Percentiles rank a stretch among this genome's conserved stretches.
Evolutionary conservation across 2,329 filamentous ascomycete genomes (phyloP).

Genomic region (Pseudogymnoascus sp.): DNA sequence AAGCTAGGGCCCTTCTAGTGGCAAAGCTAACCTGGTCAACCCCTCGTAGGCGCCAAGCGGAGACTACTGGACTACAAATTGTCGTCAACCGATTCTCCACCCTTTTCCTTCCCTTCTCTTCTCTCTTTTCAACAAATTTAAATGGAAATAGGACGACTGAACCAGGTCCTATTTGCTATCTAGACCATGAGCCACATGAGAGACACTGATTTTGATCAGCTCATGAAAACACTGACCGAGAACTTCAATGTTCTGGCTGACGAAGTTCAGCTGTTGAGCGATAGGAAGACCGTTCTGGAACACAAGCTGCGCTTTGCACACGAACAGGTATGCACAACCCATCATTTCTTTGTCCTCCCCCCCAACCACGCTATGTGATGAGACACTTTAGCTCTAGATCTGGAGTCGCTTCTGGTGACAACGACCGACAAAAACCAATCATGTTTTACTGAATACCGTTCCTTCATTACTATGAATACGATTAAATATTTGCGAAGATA

Average conservation of each 20-base stretch:
- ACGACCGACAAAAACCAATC: conserved; percentile 54
- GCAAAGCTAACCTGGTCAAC: conserved; percentile 2
- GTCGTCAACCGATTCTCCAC: conserved; percentile 5
- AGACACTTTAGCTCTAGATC: conserved; percentile 72
- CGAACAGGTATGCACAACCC: conserved; percentile 47
- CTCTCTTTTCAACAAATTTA: conserved; percentile 22
- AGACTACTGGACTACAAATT: conserved; percentile 9
- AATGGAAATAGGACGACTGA: conserved; percentile 1
- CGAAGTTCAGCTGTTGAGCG: conserved; percentile 54
- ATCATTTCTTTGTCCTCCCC: conserved; percentile 11
- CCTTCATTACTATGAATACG: conserved; percentile 26
- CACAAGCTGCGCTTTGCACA: conserved; percentile 59
- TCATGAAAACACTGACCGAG: conserved; percentile 51
- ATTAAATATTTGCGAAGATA: conserved; percentile 13
- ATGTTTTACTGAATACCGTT: conserved; percentile 35
- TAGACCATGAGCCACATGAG: conserved; percentile 11
- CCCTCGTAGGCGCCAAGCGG: conserved; percentile 5
- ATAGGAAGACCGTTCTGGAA: conserved; percentile 56
- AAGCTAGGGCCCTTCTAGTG: conserved; percentile 1
- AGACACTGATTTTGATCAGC: conserved; percentile 26
- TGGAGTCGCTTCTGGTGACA: conserved; percentile 52
- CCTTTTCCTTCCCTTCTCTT: conserved; percentile 9
- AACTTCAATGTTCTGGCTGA: conserved; percentile 57
- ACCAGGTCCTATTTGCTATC: conserved; percentile 4
- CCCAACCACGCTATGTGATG: conserved; percentile 31